phyloP scores from a whole-genome alignment of 192 early-diverging fungal species.

The Allomyces macrogynus region DNA sequence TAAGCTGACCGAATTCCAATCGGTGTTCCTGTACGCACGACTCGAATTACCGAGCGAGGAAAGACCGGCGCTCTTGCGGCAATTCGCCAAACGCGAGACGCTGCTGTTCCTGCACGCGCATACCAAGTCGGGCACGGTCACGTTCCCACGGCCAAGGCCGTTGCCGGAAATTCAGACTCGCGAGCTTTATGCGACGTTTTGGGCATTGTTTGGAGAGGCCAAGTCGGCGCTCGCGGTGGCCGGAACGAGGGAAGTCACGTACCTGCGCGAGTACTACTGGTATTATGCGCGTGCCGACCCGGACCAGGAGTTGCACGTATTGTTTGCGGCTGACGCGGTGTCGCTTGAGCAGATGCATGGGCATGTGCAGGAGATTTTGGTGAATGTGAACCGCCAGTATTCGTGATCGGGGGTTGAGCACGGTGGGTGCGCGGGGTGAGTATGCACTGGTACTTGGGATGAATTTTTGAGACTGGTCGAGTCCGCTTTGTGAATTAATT shows the following conservation, averaged over 20 bases:
- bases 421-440: too few relatives aligned
- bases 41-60: conserved; percentile 3
- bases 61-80: conserved; percentile 32
- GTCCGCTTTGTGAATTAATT: too few relatives aligned
- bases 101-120: conserved; percentile 39
- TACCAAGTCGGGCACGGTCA: conserved; percentile 31
- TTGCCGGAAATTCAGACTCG: conserved; percentile 36
- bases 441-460: too few relatives aligned
- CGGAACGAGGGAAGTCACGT: conserved; percentile 3
- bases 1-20: conserved; percentile 24
- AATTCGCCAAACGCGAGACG: conserved; percentile 40
- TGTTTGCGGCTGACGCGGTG: background rate
- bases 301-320: background rate
- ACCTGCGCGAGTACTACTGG: conserved; percentile 4
- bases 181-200: conserved; percentile 30
- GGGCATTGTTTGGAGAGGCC: conserved; percentile 30
- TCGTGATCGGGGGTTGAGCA: too few relatives aligned
- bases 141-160: conserved; percentile 36
- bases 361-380: background rate
- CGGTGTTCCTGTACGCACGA: background rate
- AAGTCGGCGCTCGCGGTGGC: conserved; percentile 11
- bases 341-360: background rate
- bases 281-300: conserved; percentile 4
- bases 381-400: background rate
- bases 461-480: too few relatives aligned